These are phyloP conservation scores for Nicotiana tabacum DNA, from an alignment of 257 asterid species.

Conservation along the genomic window DNA sequence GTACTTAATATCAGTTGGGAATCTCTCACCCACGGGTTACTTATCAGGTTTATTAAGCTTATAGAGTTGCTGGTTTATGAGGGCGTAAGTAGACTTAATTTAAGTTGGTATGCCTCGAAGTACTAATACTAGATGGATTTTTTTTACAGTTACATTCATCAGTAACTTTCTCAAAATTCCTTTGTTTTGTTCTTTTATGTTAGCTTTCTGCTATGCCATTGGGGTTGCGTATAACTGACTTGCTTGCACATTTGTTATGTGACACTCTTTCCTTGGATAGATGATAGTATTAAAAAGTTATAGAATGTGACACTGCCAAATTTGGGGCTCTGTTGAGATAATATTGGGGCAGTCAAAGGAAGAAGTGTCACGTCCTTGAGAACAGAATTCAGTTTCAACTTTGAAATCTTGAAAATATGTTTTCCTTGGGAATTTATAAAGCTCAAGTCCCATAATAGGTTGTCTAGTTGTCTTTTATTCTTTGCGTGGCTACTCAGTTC, in stretches of 20 bases:
- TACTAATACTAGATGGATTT: constrained; percentile 17
- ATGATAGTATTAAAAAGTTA: not conserved
- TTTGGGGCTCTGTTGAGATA: not conserved
- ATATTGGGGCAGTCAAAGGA: not conserved
- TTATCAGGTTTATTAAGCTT: constrained; percentile 28
- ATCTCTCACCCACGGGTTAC: constrained; percentile 17
- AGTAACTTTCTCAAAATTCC: not conserved
- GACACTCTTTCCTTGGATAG: not conserved
- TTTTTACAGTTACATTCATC: not conserved
- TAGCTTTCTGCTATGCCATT: not conserved
- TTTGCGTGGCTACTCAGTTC: not conserved
- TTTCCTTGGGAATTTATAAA: not conserved
- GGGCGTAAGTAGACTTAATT: constrained; percentile 36
- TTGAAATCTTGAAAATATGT: not conserved
- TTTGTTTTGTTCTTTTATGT: not conserved
- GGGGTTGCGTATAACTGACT: not conserved
- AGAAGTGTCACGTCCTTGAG: not conserved
- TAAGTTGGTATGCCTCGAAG: constrained; percentile 29
- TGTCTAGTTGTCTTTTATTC: not conserved
- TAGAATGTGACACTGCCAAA: not conserved
- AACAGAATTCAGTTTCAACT: not conserved
- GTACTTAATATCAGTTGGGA: constrained; percentile 28
- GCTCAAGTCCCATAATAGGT: not conserved
- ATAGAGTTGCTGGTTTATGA: constrained; percentile 51
- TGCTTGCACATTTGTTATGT: not conserved